Evolutionary conservation across 2,329 filamentous ascomycete genomes (phyloP).

Genomic region (Xylariaceae sp.): DNA sequence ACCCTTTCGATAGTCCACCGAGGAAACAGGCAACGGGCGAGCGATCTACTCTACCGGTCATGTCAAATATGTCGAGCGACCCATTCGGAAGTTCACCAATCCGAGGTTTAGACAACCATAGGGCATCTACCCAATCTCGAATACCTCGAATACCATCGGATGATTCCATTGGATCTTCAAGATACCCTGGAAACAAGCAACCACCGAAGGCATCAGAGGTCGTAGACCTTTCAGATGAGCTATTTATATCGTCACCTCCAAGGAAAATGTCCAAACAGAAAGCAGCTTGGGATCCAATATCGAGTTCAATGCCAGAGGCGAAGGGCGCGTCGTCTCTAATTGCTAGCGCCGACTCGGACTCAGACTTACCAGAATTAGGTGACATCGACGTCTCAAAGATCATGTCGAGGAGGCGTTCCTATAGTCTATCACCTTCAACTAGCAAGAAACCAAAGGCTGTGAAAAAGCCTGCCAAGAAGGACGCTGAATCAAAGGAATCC

Average conservation of each 20-base stretch:
- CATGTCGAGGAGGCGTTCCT: slow-evolving; percentile 16
- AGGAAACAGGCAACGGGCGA: slow-evolving; percentile 9
- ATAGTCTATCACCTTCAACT: slow-evolving; percentile 21
- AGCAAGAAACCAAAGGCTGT: slow-evolving; percentile 25
- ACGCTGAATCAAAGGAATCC: slow-evolving; percentile 41
- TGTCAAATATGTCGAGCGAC: slow-evolving; percentile 19
- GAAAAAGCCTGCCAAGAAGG: slow-evolving; percentile 27
- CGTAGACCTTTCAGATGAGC: slow-evolving; percentile 36
- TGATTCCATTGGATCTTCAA: slow-evolving; percentile 1
- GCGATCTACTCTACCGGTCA: neutral
- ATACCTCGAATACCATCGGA: slow-evolving; percentile 3
- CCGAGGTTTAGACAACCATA: neutral
- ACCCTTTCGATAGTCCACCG: slow-evolving; percentile 31
- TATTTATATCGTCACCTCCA: slow-evolving; percentile 16
- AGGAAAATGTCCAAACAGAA: slow-evolving; percentile 30
- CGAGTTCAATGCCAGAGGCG: slow-evolving; percentile 54
- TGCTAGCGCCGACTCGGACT: slow-evolving; percentile 39
- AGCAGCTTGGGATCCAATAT: slow-evolving; percentile 53
- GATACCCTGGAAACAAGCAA: slow-evolving; percentile 9
- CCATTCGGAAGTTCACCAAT: slow-evolving; percentile 31
- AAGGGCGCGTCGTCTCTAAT: slow-evolving; percentile 27
- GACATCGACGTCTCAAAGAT: slow-evolving; percentile 43
- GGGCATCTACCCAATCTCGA: neutral
- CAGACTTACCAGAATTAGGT: slow-evolving; percentile 51
- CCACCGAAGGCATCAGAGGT: slow-evolving; percentile 19